Percentiles rank a stretch among this genome's conserved stretches.
phyloP scores from a whole-genome alignment of 257 asterid species.

The Solanum phureja region DNA sequence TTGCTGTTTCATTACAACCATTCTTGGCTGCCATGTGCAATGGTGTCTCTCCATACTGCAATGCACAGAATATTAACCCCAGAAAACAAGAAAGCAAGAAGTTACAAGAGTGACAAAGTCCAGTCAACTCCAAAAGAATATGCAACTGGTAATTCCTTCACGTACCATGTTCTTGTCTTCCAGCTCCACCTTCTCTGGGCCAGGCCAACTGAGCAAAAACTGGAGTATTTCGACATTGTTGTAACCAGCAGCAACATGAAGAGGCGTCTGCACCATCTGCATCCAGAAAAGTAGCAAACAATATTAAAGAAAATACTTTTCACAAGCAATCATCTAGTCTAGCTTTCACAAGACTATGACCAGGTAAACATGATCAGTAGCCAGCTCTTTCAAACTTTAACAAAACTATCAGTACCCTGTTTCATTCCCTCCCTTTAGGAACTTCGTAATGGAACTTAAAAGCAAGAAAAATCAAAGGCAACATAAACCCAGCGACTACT shows the following conservation, averaged over 20 bases:
- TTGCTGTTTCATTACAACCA: conserved; percentile 86
- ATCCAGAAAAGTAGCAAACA: background rate
- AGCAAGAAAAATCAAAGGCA: background rate
- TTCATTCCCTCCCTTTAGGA: background rate
- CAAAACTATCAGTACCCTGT: background rate
- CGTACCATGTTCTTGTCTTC: conserved; percentile 92
- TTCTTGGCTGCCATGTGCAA: conserved; percentile 99
- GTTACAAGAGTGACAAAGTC: background rate
- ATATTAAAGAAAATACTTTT: background rate
- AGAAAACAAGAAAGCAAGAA: conserved; percentile 3
- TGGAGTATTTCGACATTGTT: conserved; percentile 65
- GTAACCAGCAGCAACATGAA: conserved; percentile 96
- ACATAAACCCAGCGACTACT: background rate
- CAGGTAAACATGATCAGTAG: background rate
- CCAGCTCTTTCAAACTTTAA: background rate
- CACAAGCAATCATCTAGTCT: background rate
- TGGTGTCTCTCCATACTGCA: conserved; percentile 96
- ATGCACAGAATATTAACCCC: background rate
- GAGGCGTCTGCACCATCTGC: conserved; percentile 97
- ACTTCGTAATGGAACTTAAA: background rate
- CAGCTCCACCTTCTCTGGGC: conserved; percentile 70
- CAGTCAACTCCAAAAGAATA: background rate
- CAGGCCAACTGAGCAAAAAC: conserved; percentile 64
- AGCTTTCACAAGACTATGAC: background rate
- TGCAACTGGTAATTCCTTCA: background rate